Percentiles rank a stretch among this genome's conserved stretches.
These are phyloP conservation scores for Stachybotrys elegans DNA, from an alignment of 2,329 filamentous ascomycete species.

Conservation along the genomic window DNA sequence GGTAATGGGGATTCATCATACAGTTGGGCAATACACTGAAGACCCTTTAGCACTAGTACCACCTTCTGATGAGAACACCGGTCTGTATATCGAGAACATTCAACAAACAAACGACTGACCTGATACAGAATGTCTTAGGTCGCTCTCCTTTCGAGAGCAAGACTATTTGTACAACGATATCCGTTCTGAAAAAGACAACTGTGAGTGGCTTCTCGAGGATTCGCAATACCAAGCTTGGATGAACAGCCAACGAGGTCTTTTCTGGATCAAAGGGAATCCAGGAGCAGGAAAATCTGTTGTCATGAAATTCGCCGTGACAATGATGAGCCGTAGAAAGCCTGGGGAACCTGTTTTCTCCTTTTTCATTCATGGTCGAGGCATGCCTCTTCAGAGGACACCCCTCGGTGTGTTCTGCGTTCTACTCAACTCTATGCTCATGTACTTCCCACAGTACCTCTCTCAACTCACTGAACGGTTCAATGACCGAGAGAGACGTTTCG, in stretches of 20 bases:
- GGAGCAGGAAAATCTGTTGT: constrained; percentile 6
- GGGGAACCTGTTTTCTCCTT: constrained; percentile 1
- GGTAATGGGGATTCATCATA: not conserved
- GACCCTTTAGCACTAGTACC: not conserved
- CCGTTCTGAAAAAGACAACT: constrained; percentile 1
- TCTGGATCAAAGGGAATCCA: constrained; percentile 7
- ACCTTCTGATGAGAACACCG: not conserved
- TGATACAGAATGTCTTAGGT: constrained; percentile 2
- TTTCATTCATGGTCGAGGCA: constrained; percentile 5
- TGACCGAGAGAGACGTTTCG: not conserved
- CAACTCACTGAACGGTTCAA: constrained; percentile 1
- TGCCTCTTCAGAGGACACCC: constrained; percentile 2
- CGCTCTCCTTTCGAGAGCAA: constrained; percentile 5
- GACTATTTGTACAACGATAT: constrained; percentile 3
- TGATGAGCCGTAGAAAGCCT: not conserved
- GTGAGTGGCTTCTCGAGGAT: constrained; percentile 4
- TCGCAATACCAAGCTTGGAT: constrained; percentile 5
- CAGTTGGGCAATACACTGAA: constrained; percentile 1
- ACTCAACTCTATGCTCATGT: constrained; percentile 1
- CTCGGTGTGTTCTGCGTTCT: constrained; percentile 2
- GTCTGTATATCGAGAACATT: not conserved
- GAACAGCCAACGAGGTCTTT: constrained; percentile 3
- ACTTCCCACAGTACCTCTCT: not conserved
- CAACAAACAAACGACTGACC: constrained; percentile 1
- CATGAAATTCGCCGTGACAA: constrained; percentile 2